Evolutionary conservation across 495 filamentous ascomycete species (phyloP), one percentile per base, ranked within the genome.

Genomic region (Penicillium samsonianum): DNA sequence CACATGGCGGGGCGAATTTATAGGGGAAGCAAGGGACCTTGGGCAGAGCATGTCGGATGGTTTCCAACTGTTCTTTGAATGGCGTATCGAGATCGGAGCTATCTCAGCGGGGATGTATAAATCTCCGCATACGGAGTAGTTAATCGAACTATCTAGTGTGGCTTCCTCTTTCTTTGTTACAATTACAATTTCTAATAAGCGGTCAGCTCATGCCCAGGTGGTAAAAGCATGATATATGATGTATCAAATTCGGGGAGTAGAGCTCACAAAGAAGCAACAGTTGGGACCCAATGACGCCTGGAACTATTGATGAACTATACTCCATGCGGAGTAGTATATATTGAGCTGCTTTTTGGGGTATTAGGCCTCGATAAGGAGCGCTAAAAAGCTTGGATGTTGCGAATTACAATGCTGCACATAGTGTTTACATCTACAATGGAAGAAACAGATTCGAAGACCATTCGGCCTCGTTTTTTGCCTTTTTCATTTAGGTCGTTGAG

Each of bases 401-500:
- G 11, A 23, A 16, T 28, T 41, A 41, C 16, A 41, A 20, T 5
- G 14, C 51, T 38, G 33, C 7, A n/a, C n/a, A 7, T 19, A 37
- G 20, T 14, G 17, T 58, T 14, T 22, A 55, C 1, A 17, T 45
- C 22, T 28, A 33, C 50, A 30, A 46, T n/a, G 17, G n/a, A 28
- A 46, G 17, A 28, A 33, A 25, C 6, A 35, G 22, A 12, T 50
- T 48, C 30, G 53, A 59, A 65, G 64, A 63, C 62, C 67, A 59
- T 58, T 42, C 16, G 58, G 61, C 58, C 61, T 52, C 62, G 52
- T 50, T 58, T 60, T 71, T 68, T 67, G 41, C 46, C 56, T 60
- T 64, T 62, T 62, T 62, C 42, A 57, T 64, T 64, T 61, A 45
- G 50, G 38, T 53, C 31, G 41, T 30, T 52, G 40, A 25, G 31